These are phyloP conservation scores for Fusarium vanettenii DNA, from an alignment of 2,329 filamentous ascomycete genomes.

Conservation along the genomic window DNA sequence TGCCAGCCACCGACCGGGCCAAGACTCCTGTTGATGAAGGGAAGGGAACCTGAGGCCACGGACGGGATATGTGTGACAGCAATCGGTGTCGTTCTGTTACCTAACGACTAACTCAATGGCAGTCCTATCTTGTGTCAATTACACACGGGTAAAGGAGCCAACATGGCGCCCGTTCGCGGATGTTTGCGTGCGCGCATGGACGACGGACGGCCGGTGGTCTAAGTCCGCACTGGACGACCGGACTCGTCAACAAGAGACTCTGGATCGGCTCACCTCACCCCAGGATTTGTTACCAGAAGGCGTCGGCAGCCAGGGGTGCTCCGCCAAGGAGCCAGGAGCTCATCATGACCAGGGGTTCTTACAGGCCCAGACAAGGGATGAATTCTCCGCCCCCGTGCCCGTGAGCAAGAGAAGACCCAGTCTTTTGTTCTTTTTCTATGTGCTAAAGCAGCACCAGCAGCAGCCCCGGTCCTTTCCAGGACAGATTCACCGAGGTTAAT, in stretches of 20 bases:
- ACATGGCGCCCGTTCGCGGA: conserved; percentile 1
- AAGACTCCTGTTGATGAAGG: not conserved
- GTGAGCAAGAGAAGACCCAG: conserved; percentile 18
- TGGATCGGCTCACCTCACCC: conserved; percentile 36
- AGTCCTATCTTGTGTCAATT: not conserved
- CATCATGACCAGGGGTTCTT: conserved; percentile 23
- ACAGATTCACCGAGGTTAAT: conserved; percentile 43
- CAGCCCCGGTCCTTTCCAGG: conserved; percentile 16
- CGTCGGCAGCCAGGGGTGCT: conserved; percentile 23
- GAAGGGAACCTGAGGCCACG: not conserved
- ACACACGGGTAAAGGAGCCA: not conserved
- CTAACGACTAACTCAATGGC: not conserved
- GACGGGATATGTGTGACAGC: conserved; percentile 8
- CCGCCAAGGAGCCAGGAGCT: conserved; percentile 24
- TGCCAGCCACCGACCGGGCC: conserved; percentile 11
- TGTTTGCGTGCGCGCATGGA: conserved; percentile 1
- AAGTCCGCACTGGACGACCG: conserved; percentile 17
- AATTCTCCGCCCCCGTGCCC: conserved; percentile 27
- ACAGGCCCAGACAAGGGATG: conserved; percentile 12
- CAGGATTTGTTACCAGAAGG: conserved; percentile 28
- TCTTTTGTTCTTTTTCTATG: conserved; percentile 28
- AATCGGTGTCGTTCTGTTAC: not conserved
- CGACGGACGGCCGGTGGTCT: conserved; percentile 1
- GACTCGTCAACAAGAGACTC: conserved; percentile 11
- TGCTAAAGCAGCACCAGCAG: not conserved